Evolutionary conservation across 805 yeast species (phyloP), one percentile per base, ranked within the genome.

Genomic region (Kazachstania kunashirensis): DNA sequence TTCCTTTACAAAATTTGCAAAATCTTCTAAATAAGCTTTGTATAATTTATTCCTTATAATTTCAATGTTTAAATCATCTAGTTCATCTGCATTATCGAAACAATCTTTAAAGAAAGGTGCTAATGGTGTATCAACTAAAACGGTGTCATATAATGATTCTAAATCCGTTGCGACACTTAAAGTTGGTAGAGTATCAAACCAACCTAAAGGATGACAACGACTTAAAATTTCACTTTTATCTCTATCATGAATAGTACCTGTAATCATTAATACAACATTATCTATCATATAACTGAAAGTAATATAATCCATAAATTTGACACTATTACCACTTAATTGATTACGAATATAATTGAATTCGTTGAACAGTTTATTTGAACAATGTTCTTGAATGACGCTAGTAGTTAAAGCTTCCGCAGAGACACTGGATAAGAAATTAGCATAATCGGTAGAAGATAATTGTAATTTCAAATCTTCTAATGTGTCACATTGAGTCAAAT

Each of bases 231-330:
- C 98, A 29, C 76, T 63, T 53, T 84, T 77, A 61, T 94, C 96
- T 53, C 97, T 74, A 54, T 88, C 94, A 57, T 92, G 98, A 43
- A 92, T 74, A 0, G 98, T 86, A 16, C 99, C 99, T 1, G 96
- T 88, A 54, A 92, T 89, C 81, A 92, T 82, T 53, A 92, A 69
- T 17, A 92, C 84, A 27, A 92, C 95, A 60, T 92, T 92, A 65
- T 92, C 98, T 54, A 92, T 94, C 99, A 92, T 92, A 64, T 94
- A 92, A 9, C 96, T 94, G 57, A 88, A 92, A 31, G 94, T 80
- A 57, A 94, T 85, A 59, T 67, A 94, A 59, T 94, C 96, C 77
- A 92, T 71, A 55, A 89, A 86, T 58, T 77, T 75, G 29, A 84
- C 67, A 53, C 89, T 66, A 24, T 79, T 81, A 41, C 85, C 86